Evolutionary conservation across 2,329 filamentous ascomycete species (phyloP), one percentile per base, ranked within the genome.

Genomic region (Aotearoamyces nothofagi): DNA sequence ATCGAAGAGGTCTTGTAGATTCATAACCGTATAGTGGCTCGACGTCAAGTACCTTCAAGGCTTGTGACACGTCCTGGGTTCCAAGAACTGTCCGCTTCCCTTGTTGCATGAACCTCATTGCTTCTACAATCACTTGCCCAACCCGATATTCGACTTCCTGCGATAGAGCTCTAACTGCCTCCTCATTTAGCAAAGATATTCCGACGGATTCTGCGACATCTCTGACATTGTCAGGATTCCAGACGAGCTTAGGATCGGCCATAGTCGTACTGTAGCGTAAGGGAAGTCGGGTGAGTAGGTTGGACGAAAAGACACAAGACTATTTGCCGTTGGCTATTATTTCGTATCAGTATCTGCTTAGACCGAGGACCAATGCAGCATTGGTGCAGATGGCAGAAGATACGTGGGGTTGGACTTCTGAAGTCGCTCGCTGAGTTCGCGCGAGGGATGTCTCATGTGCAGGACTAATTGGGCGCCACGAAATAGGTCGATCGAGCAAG

Each of bases 1-100:
- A 98, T 31, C 80, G 71, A 44, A 98, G 58, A 15, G 86, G 82
- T 29, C 87, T 66, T 23, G 82, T 90, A 17, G 84, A 86, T 49
- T 96, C 87, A 56, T 98, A 98, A 12, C 90, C 90, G 49, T 94
- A 94, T 2, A 96, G 67, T 1, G 90, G 90, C 54, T 98, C 90
- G 14, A 94, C 81, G 45, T 96, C 84, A 27, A 98, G 64, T 8
- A 86, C 73, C 37, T 74, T 74, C 39, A 98, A 60, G 4, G 90
- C 90, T 40, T 87, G 76, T 26, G 82, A 76, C 32, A 94, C 71
- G 54, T 98, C 90, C 46, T 87, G 79, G 27, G 90, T 92, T 12
- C 77, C 84, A 40, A 98, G 62, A 1, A 80, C 77, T 2, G 84
- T 94, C 37, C 90, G 75, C 52, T 81, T 80, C 13, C 77, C 73